Base-by-base conservation (phyloP, 2,329 filamentous ascomycete species). In the Myriosclerotinia curreyana region DNA sequence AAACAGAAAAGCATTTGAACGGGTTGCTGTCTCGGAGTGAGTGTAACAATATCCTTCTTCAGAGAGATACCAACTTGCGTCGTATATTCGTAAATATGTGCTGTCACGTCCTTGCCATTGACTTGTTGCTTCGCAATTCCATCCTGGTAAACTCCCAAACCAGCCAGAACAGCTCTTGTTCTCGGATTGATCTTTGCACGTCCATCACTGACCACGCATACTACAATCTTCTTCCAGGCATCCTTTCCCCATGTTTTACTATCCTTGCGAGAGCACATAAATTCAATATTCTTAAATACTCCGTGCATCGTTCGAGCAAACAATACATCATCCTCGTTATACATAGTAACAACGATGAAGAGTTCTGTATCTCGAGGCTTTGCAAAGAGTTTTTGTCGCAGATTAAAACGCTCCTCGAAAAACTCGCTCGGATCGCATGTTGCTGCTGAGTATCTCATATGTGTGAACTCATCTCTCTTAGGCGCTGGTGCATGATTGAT, bases 271-370 rank as follows among this genome's bases (percentile, higher is more conserved):
- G 89, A 92, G 81, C 95, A 99, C 78, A 99, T 97, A 76, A 98
- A 95, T 15, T 91, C 87, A 72, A 99, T 94, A 75, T 99, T 99
- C 76, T 96, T 92, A 90, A 99, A 96, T 64, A 99, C 91, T 64
- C 93, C 95, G 75, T 98, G 92, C 94, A 99, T 98, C 0, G 95
- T 99, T 54, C 95, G 86, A 8, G 95, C 97, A 72, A 99, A 99
- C 74, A 92, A 86, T 71, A 96, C 91, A 75, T 98, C 95, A 77
- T 97, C 91, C 78, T 99, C 95, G 77, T 99, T 99, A 80, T 97
- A 98, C 95, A 98, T 98, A 71, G 95, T 99, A 66, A 99, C 82
- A 75, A 93, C 96, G 72, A 99, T 96, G 75, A 98, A 95, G 12
- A 99, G 80, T 77, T 99, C 95, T 0, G 94, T 98, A 76, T 98